These are phyloP conservation scores for Sporisorium iseilematis-ciliati DNA, from an alignment of 1,284 basidiomycete genomes.

Conservation along the genomic window DNA sequence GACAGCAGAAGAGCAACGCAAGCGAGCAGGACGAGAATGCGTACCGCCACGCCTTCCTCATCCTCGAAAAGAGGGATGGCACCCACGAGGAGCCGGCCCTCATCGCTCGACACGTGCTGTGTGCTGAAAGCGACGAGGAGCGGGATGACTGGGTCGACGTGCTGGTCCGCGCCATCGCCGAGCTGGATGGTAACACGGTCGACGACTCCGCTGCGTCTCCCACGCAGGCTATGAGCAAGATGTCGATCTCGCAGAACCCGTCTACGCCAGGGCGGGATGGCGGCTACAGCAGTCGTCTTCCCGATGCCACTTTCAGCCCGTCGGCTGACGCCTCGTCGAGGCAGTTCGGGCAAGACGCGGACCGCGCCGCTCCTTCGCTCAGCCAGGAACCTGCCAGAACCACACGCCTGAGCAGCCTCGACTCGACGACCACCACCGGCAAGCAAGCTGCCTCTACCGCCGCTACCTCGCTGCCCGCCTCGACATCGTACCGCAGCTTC, in stretches of 20 bases:
- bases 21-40: slow-evolving; percentile 81
- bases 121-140: slow-evolving; percentile 92
- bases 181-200: slow-evolving; percentile 35
- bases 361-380: slow-evolving; percentile 8
- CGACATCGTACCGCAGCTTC: slow-evolving; percentile 46
- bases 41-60: slow-evolving; percentile 95
- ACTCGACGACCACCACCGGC: slow-evolving; percentile 29
- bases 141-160: slow-evolving; percentile 95
- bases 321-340: slow-evolving; percentile 23
- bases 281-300: slow-evolving; percentile 19
- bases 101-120: slow-evolving; percentile 87
- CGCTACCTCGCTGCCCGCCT: slow-evolving; percentile 25
- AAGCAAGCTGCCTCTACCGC: slow-evolving; percentile 22
- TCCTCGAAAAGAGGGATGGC: slow-evolving; percentile 83
- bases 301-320: slow-evolving; percentile 33
- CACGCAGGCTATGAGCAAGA: slow-evolving; percentile 41
- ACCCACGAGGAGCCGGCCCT: slow-evolving; percentile 71
- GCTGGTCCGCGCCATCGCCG: slow-evolving; percentile 73
- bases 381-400: slow-evolving; percentile 26
- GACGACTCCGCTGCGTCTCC: slow-evolving; percentile 37
- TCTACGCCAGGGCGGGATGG: slow-evolving; percentile 25
- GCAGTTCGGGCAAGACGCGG: slow-evolving; percentile 14
- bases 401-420: slow-evolving; percentile 31
- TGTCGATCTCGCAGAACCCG: slow-evolving; percentile 31
- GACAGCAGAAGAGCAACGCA: slow-evolving; percentile 74